Percentiles rank a stretch among this genome's conserved stretches.
Evolutionary conservation across 106 monocot genomes (phyloP).

Genomic region (Allium cepa): DNA sequence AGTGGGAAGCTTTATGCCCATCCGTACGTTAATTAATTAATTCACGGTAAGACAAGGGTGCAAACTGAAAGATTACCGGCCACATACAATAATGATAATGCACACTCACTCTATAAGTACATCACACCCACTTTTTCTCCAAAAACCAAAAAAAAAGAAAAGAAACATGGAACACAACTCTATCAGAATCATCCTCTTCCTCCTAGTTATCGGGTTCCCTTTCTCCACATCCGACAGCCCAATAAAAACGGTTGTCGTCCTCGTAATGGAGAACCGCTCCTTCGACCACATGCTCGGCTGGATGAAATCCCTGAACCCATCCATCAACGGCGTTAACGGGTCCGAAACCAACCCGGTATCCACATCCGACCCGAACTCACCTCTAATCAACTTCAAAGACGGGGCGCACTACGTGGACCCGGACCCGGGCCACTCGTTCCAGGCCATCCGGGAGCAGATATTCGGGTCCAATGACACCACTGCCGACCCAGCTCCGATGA

Average conservation of each 20-base stretch:
- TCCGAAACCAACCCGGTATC: conserved; percentile 43
- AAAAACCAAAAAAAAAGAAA: no score
- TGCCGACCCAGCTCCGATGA: conserved; percentile 39
- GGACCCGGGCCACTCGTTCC: conserved; percentile 85
- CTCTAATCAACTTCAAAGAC: conserved; percentile 23
- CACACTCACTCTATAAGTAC: no score
- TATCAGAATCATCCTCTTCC: conserved; percentile 9
- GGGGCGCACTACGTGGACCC: conserved; percentile 41
- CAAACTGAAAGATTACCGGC: no score
- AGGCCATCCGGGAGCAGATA: conserved; percentile 85
- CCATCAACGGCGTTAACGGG: conserved; percentile 64
- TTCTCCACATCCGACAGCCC: conserved; percentile 12
- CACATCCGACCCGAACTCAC: conserved; percentile 44
- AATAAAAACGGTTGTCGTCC: conserved; percentile 66
- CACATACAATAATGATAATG: no score
- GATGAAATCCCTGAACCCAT: conserved; percentile 70
- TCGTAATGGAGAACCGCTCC: conserved; percentile 89
- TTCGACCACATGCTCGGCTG: conserved; percentile 79
- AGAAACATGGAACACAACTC: no score
- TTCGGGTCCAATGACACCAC: conserved; percentile 67
- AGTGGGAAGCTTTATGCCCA: no score
- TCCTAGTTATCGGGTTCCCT: conserved; percentile 14
- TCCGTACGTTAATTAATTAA: no score
- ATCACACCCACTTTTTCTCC: no score
- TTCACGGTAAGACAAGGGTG: no score